A percentile compares a stretch with the other conserved stretches of the same genome.
Evolutionary conservation across 768 basidiomycete genomes (phyloP).

Genomic region (Psilocybe cyanescens): DNA sequence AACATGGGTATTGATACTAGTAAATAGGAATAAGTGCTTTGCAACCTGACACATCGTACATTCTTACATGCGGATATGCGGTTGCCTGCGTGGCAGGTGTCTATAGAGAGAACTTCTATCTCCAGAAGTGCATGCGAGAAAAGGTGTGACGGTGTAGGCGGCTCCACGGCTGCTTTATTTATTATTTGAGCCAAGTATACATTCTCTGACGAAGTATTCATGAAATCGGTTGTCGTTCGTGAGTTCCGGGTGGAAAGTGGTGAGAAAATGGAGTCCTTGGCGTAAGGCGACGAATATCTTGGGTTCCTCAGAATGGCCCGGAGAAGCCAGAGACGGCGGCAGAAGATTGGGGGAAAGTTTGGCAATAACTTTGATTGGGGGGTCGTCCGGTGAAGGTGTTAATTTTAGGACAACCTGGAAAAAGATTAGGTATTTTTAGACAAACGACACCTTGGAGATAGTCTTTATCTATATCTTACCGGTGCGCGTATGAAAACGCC

Average conservation of each 20-base stretch:
- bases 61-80: background rate
- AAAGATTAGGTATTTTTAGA: background rate
- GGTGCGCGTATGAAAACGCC: constrained; percentile 96
- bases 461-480: constrained; percentile 40
- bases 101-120: constrained; percentile 20
- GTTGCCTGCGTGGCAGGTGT: constrained; percentile 18
- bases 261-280: constrained; percentile 84
- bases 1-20: constrained; percentile 10
- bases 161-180: background rate
- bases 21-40: constrained; percentile 7
- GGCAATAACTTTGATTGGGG: constrained; percentile 72
- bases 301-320: constrained; percentile 55
- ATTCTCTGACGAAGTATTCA: constrained; percentile 84
- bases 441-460: constrained; percentile 10
- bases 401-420: constrained; percentile 67
- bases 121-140: constrained; percentile 11
- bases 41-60: background rate
- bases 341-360: constrained; percentile 59
- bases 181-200: constrained; percentile 49
- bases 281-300: constrained; percentile 81
- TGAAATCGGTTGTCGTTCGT: constrained; percentile 88
- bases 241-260: constrained; percentile 94
- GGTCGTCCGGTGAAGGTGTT: constrained; percentile 46
- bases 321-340: constrained; percentile 42
- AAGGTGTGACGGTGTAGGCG: constrained; percentile 1